Percentiles rank a stretch among this genome's conserved stretches.
These are phyloP conservation scores for Ustilago xerochloae DNA, from an alignment of 1,284 basidiomycete species.

Conservation along the genomic window DNA sequence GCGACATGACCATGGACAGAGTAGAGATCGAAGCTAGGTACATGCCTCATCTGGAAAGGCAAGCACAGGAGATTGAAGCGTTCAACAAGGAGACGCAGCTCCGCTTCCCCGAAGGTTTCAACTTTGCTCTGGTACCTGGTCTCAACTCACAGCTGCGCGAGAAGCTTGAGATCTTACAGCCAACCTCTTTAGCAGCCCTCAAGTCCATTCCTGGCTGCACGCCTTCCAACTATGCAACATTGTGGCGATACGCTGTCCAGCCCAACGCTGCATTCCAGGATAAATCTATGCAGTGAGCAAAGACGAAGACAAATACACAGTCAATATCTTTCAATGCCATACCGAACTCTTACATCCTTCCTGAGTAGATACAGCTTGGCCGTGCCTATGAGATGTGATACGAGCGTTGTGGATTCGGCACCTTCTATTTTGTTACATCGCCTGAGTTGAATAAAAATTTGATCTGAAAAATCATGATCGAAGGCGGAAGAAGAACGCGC, in stretches of 20 bases:
- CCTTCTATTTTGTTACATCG: not conserved
- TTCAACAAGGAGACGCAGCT: slow-evolving; percentile 83
- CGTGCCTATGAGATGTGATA: not conserved
- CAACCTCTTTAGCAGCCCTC: slow-evolving; percentile 74
- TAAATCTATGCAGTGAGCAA: not conserved
- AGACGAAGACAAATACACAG: too few species aligned
- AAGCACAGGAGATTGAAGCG: slow-evolving; percentile 79
- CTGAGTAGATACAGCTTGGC: too few species aligned
- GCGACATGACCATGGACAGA: slow-evolving; percentile 53
- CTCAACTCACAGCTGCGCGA: slow-evolving; percentile 82
- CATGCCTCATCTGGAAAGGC: slow-evolving; percentile 74
- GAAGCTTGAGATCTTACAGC: slow-evolving; percentile 74
- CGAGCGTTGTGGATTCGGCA: not conserved
- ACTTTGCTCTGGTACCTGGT: slow-evolving; percentile 77
- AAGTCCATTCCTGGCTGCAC: slow-evolving; percentile 58
- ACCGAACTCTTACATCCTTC: too few species aligned
- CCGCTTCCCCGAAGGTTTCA: slow-evolving; percentile 76
- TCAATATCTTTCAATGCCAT: too few species aligned
- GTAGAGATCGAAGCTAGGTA: slow-evolving; percentile 49
- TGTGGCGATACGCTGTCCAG: slow-evolving; percentile 50
- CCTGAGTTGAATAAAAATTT: not conserved
- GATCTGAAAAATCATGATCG: slow-evolving; percentile 13
- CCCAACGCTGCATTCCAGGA: not conserved
- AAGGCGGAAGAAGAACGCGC: slow-evolving; percentile 47
- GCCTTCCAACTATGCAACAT: slow-evolving; percentile 52